Conservation (phyloP, 108 stramenopile genomes). For the Nitzschia palea region DNA sequence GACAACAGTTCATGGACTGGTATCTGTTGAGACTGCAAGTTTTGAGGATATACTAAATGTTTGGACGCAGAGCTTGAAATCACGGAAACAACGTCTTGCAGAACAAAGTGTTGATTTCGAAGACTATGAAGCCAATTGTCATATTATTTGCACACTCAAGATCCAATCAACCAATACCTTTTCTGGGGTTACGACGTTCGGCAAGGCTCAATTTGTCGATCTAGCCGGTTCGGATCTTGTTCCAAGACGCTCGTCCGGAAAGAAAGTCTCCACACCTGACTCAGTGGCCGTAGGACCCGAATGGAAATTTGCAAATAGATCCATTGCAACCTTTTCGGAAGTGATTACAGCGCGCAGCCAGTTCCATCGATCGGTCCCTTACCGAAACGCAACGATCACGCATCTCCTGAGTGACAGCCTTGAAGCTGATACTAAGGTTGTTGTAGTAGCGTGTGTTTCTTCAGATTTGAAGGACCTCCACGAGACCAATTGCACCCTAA, state of each 20-base stretch:
- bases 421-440: conserved; percentile 80
- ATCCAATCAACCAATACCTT: conserved; percentile 71
- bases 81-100: conserved; percentile 41
- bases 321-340: conserved; percentile 63
- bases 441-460: conserved; percentile 74
- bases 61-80: conserved; percentile 58
- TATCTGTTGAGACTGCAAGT: conserved; percentile 53
- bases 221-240: conserved; percentile 70
- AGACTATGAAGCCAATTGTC: conserved; percentile 38
- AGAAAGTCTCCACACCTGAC: conserved; percentile 17
- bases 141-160: conserved; percentile 72
- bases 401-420: conserved; percentile 81
- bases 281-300: conserved; percentile 38
- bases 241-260: conserved; percentile 1
- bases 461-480: conserved; percentile 58
- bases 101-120: conserved; percentile 50
- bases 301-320: conserved; percentile 72
- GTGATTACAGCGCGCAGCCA: conserved; percentile 73
- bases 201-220: conserved; percentile 84
- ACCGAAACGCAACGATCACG: conserved; percentile 83
- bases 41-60: conserved; percentile 61
- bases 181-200: conserved; percentile 66
- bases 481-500: conserved; percentile 54
- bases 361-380: conserved; percentile 74
- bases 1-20: conserved; percentile 74